phyloP scores from a whole-genome alignment of 805 yeast species.

The Kluyveromyces nonfermentans region DNA sequence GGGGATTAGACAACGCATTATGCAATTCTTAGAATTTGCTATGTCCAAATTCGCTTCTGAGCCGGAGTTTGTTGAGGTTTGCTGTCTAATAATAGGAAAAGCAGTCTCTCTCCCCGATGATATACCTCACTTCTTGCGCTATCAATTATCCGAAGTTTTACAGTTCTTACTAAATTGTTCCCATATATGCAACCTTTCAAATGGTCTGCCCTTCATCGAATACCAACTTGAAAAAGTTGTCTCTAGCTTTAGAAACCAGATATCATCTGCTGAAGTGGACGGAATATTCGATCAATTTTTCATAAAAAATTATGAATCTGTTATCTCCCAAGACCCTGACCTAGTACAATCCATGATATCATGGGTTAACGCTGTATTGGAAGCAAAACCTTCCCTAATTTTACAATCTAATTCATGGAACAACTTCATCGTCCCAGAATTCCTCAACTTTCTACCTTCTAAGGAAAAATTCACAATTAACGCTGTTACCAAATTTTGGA shows the following conservation, averaged over 20 bases:
- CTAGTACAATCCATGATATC: constrained; percentile 41
- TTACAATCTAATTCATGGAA: constrained; percentile 26
- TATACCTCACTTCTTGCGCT: constrained; percentile 25
- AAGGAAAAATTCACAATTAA: constrained; percentile 45
- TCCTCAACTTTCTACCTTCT: constrained; percentile 26
- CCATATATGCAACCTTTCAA: constrained; percentile 20
- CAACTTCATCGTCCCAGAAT: constrained; percentile 21
- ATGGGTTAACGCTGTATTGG: constrained; percentile 42
- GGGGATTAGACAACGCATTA: constrained; percentile 34
- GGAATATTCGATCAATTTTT: constrained; percentile 34
- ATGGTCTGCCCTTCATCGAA: constrained; percentile 36
- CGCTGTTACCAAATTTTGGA: constrained; percentile 47
- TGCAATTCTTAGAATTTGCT: constrained; percentile 36
- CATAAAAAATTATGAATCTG: constrained; percentile 24
- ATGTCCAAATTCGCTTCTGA: constrained; percentile 32
- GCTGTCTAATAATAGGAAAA: constrained; percentile 46
- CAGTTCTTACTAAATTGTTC: constrained; percentile 19
- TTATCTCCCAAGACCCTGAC: constrained; percentile 49
- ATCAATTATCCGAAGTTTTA: constrained; percentile 21
- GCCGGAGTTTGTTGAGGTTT: constrained; percentile 48
- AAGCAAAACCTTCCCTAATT: constrained; percentile 40
- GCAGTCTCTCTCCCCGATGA: constrained; percentile 19
- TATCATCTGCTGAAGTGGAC: constrained; percentile 29
- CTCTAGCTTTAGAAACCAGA: constrained; percentile 27
- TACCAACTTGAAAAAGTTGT: constrained; percentile 38